A percentile compares a stretch with the other conserved stretches of the same genome.
Conservation (phyloP, 495 filamentous ascomycete genomes). For the Lophiostoma macrostomum region DNA sequence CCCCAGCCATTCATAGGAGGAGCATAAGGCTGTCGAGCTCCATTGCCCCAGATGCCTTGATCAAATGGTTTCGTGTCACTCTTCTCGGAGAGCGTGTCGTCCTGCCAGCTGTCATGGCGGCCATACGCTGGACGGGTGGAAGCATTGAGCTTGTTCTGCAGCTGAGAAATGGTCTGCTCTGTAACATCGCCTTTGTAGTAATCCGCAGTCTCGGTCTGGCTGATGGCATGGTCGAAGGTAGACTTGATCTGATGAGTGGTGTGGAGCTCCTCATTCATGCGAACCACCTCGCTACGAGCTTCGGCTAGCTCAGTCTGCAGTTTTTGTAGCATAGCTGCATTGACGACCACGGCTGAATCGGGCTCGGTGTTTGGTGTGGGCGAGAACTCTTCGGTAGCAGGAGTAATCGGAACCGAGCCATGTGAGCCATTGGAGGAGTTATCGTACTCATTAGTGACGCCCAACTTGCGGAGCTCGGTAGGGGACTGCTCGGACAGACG, state of each 20-base stretch:
- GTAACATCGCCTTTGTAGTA: conserved; percentile 46
- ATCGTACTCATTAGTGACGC: conserved; percentile 7
- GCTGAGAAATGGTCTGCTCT: conserved; percentile 52
- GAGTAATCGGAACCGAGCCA: conserved; percentile 55
- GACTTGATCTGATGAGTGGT: conserved; percentile 74
- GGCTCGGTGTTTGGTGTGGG: conserved; percentile 48
- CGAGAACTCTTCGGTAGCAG: conserved; percentile 52
- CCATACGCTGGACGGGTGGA: conserved; percentile 50
- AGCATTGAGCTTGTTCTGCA: conserved; percentile 55
- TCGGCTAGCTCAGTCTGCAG: conserved; percentile 72
- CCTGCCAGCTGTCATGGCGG: conserved; percentile 65
- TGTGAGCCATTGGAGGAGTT: conserved; percentile 26
- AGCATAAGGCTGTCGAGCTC: conserved; percentile 35
- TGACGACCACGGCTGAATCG: conserved; percentile 37
- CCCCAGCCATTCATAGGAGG: conserved; percentile 32
- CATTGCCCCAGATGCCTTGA: conserved; percentile 59
- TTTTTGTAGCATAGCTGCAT: conserved; percentile 51
- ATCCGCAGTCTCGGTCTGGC: conserved; percentile 53
- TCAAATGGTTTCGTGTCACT: conserved; percentile 62
- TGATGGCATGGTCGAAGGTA: conserved; percentile 70
- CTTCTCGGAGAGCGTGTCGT: conserved; percentile 65
- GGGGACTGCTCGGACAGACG: conserved; percentile 64
- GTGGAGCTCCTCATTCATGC: conserved; percentile 79
- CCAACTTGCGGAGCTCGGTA: conserved; percentile 54
- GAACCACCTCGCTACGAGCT: conserved; percentile 74